These are phyloP conservation scores for Solanum tacnaense DNA, from an alignment of 257 asterid genomes.

Conservation along the genomic window DNA sequence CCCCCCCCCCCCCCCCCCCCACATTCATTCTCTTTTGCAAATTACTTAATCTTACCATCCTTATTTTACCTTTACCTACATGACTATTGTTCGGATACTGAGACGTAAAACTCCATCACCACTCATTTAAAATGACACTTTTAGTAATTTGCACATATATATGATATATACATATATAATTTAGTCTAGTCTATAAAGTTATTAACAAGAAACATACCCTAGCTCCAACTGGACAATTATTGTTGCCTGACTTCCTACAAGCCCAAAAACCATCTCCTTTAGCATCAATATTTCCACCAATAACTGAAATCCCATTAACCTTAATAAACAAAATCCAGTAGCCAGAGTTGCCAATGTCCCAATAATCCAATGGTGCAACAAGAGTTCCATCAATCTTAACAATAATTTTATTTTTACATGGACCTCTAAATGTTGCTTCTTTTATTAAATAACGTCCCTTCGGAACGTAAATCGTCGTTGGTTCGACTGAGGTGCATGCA, in stretches of 20 bases:
- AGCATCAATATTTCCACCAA: conserved; percentile 5
- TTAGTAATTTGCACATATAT: background rate
- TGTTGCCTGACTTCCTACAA: background rate
- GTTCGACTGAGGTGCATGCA: background rate
- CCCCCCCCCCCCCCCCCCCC: too few species aligned
- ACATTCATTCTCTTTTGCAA: too few species aligned
- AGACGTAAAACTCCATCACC: background rate
- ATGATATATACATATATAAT: too few species aligned
- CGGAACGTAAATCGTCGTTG: background rate
- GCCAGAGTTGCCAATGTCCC: conserved; percentile 1
- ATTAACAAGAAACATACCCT: background rate
- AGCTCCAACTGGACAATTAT: conserved; percentile 7
- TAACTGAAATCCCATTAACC: background rate
- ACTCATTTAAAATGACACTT: background rate
- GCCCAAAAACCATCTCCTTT: conserved; percentile 9
- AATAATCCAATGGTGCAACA: conserved; percentile 8
- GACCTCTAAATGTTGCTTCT: conserved; percentile 2
- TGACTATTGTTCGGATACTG: background rate
- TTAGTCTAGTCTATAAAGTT: background rate
- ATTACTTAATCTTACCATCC: too few species aligned
- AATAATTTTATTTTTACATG: background rate
- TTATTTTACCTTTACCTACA: background rate
- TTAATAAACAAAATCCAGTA: conserved; percentile 4
- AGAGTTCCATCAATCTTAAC: background rate
- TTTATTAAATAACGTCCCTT: background rate